These are phyloP conservation scores for Pestalotiopsis sp. DNA, from an alignment of 2,329 filamentous ascomycete genomes.

Conservation along the genomic window DNA sequence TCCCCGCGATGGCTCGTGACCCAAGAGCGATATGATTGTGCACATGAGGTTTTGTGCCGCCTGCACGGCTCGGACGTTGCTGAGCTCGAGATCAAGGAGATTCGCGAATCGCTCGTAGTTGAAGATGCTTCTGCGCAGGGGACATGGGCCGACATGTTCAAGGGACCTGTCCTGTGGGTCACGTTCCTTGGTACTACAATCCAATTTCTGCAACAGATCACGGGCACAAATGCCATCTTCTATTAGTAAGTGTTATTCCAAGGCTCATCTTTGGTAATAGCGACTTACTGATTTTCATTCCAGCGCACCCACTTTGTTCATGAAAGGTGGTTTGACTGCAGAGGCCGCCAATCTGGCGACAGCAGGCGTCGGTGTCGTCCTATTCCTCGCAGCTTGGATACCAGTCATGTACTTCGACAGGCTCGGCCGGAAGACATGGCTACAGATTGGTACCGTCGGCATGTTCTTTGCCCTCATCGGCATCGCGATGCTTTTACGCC, in stretches of 20 bases:
- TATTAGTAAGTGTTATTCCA: constrained; percentile 13
- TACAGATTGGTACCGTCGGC: constrained; percentile 29
- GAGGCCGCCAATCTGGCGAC: constrained; percentile 30
- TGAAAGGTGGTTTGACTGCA: constrained; percentile 27
- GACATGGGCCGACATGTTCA: constrained; percentile 20
- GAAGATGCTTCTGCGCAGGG: constrained; percentile 12
- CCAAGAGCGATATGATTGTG: constrained; percentile 19
- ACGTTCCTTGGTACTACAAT: constrained; percentile 19
- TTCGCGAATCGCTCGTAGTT: constrained; percentile 31
- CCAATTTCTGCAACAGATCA: constrained; percentile 21
- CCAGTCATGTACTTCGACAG: constrained; percentile 32
- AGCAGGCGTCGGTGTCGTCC: constrained; percentile 27
- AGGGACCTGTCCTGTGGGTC: constrained; percentile 15
- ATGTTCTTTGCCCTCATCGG: constrained; percentile 29
- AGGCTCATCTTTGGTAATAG: background rate
- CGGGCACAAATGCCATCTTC: constrained; percentile 20
- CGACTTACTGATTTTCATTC: background rate
- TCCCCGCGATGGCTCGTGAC: constrained; percentile 20
- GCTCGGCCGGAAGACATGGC: constrained; percentile 32
- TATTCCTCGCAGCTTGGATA: constrained; percentile 31
- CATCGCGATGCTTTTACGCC: constrained; percentile 28
- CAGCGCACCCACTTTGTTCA: constrained; percentile 17
- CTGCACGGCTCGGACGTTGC: constrained; percentile 19
- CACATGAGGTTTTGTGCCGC: constrained; percentile 18
- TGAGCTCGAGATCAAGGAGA: constrained; percentile 26